Evolutionary conservation across 495 filamentous ascomycete genomes (phyloP).

Genomic region (Podospora sp.): DNA sequence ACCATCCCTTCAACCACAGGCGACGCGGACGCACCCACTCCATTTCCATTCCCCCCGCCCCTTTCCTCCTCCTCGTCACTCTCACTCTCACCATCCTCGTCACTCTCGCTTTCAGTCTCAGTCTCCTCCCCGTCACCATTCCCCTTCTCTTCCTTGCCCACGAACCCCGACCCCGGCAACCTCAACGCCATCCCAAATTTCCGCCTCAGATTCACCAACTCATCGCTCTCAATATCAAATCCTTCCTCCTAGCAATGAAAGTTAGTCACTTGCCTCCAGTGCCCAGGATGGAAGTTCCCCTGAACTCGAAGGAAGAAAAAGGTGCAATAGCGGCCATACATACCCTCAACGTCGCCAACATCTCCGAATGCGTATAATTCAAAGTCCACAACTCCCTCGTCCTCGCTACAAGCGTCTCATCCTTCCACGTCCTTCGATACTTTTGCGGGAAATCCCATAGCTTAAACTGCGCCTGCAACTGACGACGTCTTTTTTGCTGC

Average conservation of each 20-base stretch:
- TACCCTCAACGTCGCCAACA: conserved; percentile 69
- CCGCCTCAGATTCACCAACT: conserved; percentile 65
- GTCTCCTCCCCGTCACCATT: conserved; percentile 8
- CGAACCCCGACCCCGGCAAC: conserved; percentile 57
- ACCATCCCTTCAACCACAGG: too few species aligned
- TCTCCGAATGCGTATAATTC: conserved; percentile 69
- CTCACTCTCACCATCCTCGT: conserved; percentile 21
- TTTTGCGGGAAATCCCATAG: conserved; percentile 78
- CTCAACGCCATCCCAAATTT: conserved; percentile 67
- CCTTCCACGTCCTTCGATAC: conserved; percentile 69
- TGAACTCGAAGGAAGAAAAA: too few species aligned
- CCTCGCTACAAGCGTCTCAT: conserved; percentile 63
- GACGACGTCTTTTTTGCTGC: conserved; percentile 65
- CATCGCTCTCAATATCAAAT: conserved; percentile 68
- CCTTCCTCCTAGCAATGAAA: conserved; percentile 70
- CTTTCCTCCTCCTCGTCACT: conserved; percentile 29
- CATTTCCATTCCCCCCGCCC: not conserved
- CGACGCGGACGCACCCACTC: not conserved
- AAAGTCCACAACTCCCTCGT: conserved; percentile 76
- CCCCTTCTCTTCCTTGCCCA: conserved; percentile 34
- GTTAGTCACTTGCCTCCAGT: too few species aligned
- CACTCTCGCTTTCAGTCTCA: conserved; percentile 20
- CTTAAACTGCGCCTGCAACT: conserved; percentile 73
- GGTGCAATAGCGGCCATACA: too few species aligned
- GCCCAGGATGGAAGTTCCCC: too few species aligned